These are phyloP conservation scores for Avena eriantha DNA, from an alignment of 176 grass and related monocot genomes.

Conservation along the genomic window DNA sequence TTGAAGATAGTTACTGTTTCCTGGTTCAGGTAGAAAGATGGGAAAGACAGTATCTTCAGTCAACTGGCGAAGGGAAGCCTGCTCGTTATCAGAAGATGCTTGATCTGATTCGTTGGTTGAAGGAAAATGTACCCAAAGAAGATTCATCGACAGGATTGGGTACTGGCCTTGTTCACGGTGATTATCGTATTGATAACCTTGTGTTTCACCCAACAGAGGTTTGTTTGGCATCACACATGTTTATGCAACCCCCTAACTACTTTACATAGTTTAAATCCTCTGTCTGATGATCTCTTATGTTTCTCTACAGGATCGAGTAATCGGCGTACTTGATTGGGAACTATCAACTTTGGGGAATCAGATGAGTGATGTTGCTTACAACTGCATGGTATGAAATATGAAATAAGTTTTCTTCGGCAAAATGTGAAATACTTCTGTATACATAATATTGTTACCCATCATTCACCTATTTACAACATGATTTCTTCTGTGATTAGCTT, in stretches of 20 bases:
- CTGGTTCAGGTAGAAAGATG: slow-evolving; percentile 79
- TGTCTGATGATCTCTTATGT: not conserved
- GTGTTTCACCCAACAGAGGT: slow-evolving; percentile 93
- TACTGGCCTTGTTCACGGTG: slow-evolving; percentile 92
- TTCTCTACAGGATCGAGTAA: slow-evolving; percentile 77
- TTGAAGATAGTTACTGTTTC: slow-evolving; percentile 15
- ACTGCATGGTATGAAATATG: slow-evolving; percentile 63
- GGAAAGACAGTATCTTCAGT: slow-evolving; percentile 84
- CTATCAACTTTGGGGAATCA: slow-evolving; percentile 97
- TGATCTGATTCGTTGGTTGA: slow-evolving; percentile 77
- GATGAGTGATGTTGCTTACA: slow-evolving; percentile 98
- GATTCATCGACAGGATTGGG: slow-evolving; percentile 60
- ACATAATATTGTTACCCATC: not conserved
- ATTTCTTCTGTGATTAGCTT: slow-evolving; percentile 11
- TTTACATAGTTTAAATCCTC: slow-evolving; percentile 10
- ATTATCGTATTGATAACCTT: slow-evolving; percentile 89
- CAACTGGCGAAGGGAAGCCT: slow-evolving; percentile 82
- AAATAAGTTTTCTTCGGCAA: not conserved
- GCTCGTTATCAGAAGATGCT: slow-evolving; percentile 78
- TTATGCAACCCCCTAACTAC: slow-evolving; percentile 12
- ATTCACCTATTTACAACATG: not conserved
- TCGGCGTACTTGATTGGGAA: slow-evolving; percentile 99
- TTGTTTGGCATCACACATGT: slow-evolving; percentile 28
- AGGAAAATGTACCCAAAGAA: slow-evolving; percentile 72
- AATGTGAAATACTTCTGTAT: slow-evolving; percentile 11